phyloP scores from a whole-genome alignment of 805 yeast species.

The Candida lessepsii region DNA sequence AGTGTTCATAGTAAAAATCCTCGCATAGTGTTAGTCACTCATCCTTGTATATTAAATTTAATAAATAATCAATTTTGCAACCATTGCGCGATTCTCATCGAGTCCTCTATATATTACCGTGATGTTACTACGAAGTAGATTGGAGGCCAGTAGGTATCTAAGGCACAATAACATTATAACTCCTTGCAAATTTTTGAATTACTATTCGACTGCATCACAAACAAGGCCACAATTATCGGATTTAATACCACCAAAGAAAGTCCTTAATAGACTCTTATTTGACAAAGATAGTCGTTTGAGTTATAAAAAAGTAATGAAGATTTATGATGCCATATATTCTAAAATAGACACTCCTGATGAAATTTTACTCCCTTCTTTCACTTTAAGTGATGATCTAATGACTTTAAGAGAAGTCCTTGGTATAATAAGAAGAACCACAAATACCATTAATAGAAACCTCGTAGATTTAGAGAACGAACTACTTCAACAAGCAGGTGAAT shows the following conservation, averaged over 20 bases:
- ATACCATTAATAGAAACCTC: slow-evolving; percentile 54
- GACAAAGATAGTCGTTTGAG: slow-evolving; percentile 62
- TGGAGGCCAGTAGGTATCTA: too few relatives aligned
- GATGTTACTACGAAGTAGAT: too few relatives aligned
- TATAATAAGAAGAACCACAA: slow-evolving; percentile 58
- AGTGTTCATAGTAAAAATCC: slow-evolving; percentile 20
- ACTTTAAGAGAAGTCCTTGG: slow-evolving; percentile 65
- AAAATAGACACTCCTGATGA: slow-evolving; percentile 40
- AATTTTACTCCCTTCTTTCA: slow-evolving; percentile 43
- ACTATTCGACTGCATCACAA: not conserved
- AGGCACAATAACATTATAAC: too few relatives aligned
- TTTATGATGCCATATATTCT: slow-evolving; percentile 51
- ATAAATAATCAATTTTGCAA: not conserved
- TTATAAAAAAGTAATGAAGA: slow-evolving; percentile 52
- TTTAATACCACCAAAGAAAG: slow-evolving; percentile 56
- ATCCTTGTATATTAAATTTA: slow-evolving; percentile 1
- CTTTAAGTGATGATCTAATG: slow-evolving; percentile 60
- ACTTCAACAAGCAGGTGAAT: slow-evolving; percentile 80
- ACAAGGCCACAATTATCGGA: slow-evolving; percentile 11
- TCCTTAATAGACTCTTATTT: slow-evolving; percentile 58
- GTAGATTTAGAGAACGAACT: slow-evolving; percentile 66
- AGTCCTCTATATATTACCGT: too few relatives aligned
- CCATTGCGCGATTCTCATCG: slow-evolving; percentile 4
- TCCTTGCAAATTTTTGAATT: too few relatives aligned
- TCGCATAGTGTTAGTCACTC: slow-evolving; percentile 3